These are phyloP conservation scores for Ceratocystis papillata DNA, from an alignment of 2,329 filamentous ascomycete genomes.

Conservation along the genomic window DNA sequence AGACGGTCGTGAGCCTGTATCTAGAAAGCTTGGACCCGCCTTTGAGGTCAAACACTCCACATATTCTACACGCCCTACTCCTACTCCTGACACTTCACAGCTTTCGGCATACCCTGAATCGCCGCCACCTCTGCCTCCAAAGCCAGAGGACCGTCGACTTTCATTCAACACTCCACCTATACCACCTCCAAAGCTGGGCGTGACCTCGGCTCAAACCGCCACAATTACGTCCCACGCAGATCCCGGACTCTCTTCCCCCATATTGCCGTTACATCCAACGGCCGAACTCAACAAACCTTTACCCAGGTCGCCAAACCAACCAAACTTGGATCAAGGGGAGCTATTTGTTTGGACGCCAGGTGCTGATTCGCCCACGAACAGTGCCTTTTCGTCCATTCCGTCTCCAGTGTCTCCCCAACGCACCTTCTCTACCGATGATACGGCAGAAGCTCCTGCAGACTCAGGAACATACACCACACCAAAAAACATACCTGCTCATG, in stretches of 20 bases:
- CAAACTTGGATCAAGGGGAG: constrained; percentile 37
- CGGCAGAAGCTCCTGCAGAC: constrained; percentile 27
- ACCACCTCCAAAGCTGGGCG: constrained; percentile 13
- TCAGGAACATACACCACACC: constrained; percentile 28
- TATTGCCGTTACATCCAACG: constrained; percentile 28
- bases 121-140: constrained; percentile 31
- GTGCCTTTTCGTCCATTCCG: constrained; percentile 44
- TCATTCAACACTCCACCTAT: constrained; percentile 25
- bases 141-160: constrained; percentile 24
- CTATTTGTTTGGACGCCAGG: constrained; percentile 42
- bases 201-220: constrained; percentile 18
- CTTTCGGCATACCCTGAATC: constrained; percentile 24
- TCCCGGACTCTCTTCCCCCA: constrained; percentile 28
- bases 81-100: constrained; percentile 7
- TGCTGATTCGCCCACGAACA: constrained; percentile 38
- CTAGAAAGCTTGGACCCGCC: constrained; percentile 24
- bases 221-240: constrained; percentile 26
- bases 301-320: constrained; percentile 43
- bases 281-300: constrained; percentile 44
- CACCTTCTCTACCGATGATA: constrained; percentile 33
- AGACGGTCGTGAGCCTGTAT: constrained; percentile 20
- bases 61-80: constrained; percentile 5
- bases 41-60: constrained; percentile 21
- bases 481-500: constrained; percentile 35
- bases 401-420: constrained; percentile 41